These are phyloP conservation scores for Euclidium syriacum DNA, from an alignment of 345 rosid species.

Conservation along the genomic window DNA sequence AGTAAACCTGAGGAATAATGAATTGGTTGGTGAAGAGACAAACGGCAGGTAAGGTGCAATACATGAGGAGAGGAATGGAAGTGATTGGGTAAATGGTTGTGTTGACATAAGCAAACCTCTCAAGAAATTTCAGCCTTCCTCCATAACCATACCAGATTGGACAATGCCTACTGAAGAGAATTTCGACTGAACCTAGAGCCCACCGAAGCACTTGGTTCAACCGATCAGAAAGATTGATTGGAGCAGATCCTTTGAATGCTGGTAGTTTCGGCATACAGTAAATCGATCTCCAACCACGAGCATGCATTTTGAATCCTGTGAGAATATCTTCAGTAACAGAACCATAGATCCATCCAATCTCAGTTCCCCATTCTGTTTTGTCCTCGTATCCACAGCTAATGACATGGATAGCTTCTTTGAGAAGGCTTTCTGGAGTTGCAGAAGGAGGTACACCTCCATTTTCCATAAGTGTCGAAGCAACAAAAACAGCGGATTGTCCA, in stretches of 20 bases:
- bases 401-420: constrained; percentile 83
- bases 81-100: constrained; percentile 83
- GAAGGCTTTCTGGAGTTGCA: constrained; percentile 67
- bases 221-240: constrained; percentile 88
- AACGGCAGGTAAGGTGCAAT: constrained; percentile 84
- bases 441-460: constrained; percentile 79
- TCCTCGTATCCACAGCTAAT: constrained; percentile 83
- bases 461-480: constrained; percentile 83
- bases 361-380: constrained; percentile 74
- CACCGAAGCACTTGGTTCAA: constrained; percentile 92
- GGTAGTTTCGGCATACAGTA: constrained; percentile 78
- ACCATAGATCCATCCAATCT: constrained; percentile 89
- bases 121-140: constrained; percentile 80
- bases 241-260: constrained; percentile 88
- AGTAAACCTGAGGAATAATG: constrained; percentile 78
- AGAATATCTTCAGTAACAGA: constrained; percentile 82
- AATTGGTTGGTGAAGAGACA: constrained; percentile 86
- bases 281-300: constrained; percentile 83
- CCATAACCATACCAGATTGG: constrained; percentile 89
- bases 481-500: constrained; percentile 74
- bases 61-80: constrained; percentile 78
- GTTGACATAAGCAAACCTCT: constrained; percentile 77
- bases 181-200: constrained; percentile 89
- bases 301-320: constrained; percentile 85
- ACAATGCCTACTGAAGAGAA: constrained; percentile 86